Base-by-base conservation (phyloP, 1,284 basidiomycete species). In the Trichosporon ovoides region DNA sequence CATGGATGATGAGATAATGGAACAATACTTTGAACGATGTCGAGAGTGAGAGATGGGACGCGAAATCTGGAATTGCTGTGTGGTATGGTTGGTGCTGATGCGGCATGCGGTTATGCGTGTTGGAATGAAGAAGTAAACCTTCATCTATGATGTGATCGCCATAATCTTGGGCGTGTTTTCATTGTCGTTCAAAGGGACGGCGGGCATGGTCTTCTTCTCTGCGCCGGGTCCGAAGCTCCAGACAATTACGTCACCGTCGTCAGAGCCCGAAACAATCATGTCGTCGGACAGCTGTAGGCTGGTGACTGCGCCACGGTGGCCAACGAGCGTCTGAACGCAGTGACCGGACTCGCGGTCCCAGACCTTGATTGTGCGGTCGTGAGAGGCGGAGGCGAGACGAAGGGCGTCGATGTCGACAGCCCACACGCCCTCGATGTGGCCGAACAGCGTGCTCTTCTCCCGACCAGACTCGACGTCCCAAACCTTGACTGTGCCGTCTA, bases 401-500 rank as follows among this genome's bases (percentile, higher is more conserved):
- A 98, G 81, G 71, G 91, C 90, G 77, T 99, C 93, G 62, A 88
- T 87, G 52, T 91, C 92, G 33, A 98, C 87, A 13, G 86, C 85
- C 95, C 95, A 99, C 9, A 99, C 92, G 56, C 96, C 96, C 71
- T 96, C 92, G 64, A 93, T 91, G 73, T 76, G 75, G 13, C 95
- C 96, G 74, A 99, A 99, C 58, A 96, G 82, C 34, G 96, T 98
- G 66, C 84, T 82, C 52, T 85, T 80, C 49, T 87, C 84, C 66
- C 87, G 85, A 24, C 88, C 91, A 1, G 85, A 85, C 65, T 95
- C 90, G 40, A 98, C 85, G 71, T 98, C 93, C 96, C 96, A 99
- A 16, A 95, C 72, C 76, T 92, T 93, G 78, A 98, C 87, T 14
- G 93, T 98, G 73, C 98, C 98, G 75, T 98, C 95, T 62, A 98